Base-by-base conservation (phyloP, 345 rosid genomes). In the Viola odorata region DNA sequence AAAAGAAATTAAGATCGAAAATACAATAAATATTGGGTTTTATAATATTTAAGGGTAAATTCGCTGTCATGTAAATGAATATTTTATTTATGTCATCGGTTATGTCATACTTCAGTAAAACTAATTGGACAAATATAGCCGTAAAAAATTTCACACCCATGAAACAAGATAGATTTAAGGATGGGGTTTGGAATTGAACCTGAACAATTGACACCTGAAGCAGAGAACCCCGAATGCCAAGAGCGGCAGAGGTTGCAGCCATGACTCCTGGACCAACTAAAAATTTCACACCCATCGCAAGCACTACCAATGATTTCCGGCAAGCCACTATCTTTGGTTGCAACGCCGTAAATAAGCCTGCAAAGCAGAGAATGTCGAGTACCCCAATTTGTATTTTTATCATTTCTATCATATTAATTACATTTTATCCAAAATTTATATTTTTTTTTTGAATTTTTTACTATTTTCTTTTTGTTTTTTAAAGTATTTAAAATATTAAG, bases 201-300 rank as follows among this genome's bases (percentile, higher is more conserved):
- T 72, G 76, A 57, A 72, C 71, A 57, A 72, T 72, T 4, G 76
- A 67, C 12, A 72, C n/a, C 36, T 53, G 76, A 8, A 72, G 61
- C 39, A 72, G 76, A 62, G 10, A 58, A 1, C 76, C 76, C 0
- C 72, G 76, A 36, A 72, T 56, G 4, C 76, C 71, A 62, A 72
- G 32, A 5, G 76, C 71, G 10, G 57, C 47, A 23, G 76, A 61
- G 41, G 71, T 62, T 5, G 76, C 68, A 14, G 71, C 67, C 10
- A 67, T 58, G 2, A 72, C 76, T 0, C 64, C 64, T 1, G 76
- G 76, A 5, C 76, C 76, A 0, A 60, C 52, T 41, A 72, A 45
- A 45, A 72, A 66, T 54, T 66, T 72, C 14, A 72, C 56, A 10
- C 56, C 76, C 76, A 72, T 66, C 2, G 72, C 58, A 62, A 66